Base-by-base conservation (phyloP, 2,329 filamentous ascomycete species). In the Trichoderma lentiforme region DNA sequence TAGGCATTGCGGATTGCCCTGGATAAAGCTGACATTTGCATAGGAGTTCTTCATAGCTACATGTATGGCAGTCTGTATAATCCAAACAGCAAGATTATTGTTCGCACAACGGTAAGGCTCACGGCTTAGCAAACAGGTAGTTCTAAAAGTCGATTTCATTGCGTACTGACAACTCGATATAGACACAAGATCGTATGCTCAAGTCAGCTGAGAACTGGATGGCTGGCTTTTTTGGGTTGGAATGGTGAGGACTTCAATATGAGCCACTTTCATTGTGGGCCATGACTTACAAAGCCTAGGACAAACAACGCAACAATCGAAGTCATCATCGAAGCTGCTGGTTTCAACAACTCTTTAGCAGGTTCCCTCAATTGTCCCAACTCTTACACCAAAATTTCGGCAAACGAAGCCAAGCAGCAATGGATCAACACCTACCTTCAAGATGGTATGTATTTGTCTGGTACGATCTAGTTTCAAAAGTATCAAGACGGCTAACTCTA, bases 151-250 rank as follows among this genome's bases (percentile, higher is more conserved):
- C n/a, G 21, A 21, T 7, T 53, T 53, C 47, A 3, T 53, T 53
- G 12, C 14, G 6, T 28, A 30, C 62, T 47, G 18, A 43, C 51
- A 6, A 15, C 12, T 28, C 3, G n/a, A 1, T 18, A 1, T 39
- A 85, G 83, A 93, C 92, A 1, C 91, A 94, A 78, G 89, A 93
- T 77, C 89, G 92, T 28, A 94, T 94, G 92, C 83, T 92, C 26
- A 90, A 94, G 79, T 91, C 87, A 51, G 92, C 92, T 3, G 92
- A 94, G 80, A 92, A 94, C 80, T 94, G 93, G 81, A 82, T 94
- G 78, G 90, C 92, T 6, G 92, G 92, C 0, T 94, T 94, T 82
- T 94, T 94, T 77, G 92, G 92, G 0, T 85, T 93, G 0, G 87
- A 91, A 61, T 94, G 92, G 84, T 85, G 76, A 36, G 81, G 2